Conservation (phyloP, 192 early-diverging fungal genomes). For the Entomortierella beljakovae region DNA sequence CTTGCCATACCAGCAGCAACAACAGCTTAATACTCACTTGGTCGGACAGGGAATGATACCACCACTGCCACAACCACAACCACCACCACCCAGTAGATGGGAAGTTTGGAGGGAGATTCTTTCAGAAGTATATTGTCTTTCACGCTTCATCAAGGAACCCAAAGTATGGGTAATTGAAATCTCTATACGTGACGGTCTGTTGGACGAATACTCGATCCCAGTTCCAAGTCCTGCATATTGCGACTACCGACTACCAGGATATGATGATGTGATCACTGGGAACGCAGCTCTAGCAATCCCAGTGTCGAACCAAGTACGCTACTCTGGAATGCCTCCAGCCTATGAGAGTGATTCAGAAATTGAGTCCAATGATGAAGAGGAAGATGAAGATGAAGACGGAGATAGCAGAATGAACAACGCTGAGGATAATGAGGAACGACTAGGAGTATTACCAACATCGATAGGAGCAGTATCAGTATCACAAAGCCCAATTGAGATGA, state of each 20-base stretch:
- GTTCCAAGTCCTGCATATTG: constrained; percentile 50
- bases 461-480: not conserved
- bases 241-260: constrained; percentile 46
- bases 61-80: not conserved
- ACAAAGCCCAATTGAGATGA: not conserved
- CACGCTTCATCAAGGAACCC: constrained; percentile 15
- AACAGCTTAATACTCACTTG: not conserved
- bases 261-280: constrained; percentile 22
- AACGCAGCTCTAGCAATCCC: not conserved
- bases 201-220: constrained; percentile 41
- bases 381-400: constrained; percentile 19
- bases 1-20: not conserved
- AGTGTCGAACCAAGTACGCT: not conserved
- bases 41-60: not conserved
- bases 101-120: constrained; percentile 19
- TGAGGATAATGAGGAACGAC: not conserved
- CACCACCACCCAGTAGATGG: constrained; percentile 6
- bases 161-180: constrained; percentile 50
- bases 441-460: not conserved
- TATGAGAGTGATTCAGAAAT: constrained; percentile 41
- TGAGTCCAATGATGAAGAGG: constrained; percentile 21
- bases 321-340: constrained; percentile 29
- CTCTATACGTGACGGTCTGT: constrained; percentile 29
- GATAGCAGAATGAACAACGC: not conserved
- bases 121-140: constrained; percentile 16